Evolutionary conservation across 2,329 filamentous ascomycete species (phyloP).

Genomic region (Penicillium brasilianum): DNA sequence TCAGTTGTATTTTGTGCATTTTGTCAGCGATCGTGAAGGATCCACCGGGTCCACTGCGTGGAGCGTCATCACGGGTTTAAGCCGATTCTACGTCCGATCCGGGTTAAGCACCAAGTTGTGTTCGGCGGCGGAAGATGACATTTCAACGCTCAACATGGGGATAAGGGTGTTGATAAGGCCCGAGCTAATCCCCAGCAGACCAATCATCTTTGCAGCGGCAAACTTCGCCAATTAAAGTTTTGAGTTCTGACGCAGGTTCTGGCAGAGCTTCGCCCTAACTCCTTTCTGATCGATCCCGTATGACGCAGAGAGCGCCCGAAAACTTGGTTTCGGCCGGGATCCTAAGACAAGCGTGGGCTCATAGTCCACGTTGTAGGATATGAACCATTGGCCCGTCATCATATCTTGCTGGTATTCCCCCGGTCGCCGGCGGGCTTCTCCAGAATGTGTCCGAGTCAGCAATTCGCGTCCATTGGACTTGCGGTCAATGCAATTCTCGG

Average conservation of each 20-base stretch:
- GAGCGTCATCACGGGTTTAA: slow-evolving; percentile 22
- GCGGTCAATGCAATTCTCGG: background rate
- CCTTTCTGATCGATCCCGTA: background rate
- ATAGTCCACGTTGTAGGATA: background rate
- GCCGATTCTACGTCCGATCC: slow-evolving; percentile 13
- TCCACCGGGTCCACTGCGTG: slow-evolving; percentile 12
- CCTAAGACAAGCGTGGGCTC: background rate
- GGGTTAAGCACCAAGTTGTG: background rate
- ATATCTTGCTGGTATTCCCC: background rate
- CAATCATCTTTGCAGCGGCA: background rate
- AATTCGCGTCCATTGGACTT: background rate
- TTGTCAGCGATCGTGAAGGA: background rate
- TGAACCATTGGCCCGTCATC: background rate
- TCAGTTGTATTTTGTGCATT: background rate
- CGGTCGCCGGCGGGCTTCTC: background rate
- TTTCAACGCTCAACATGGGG: background rate
- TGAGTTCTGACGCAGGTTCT: background rate
- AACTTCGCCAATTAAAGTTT: background rate
- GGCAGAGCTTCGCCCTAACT: background rate
- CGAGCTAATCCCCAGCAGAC: background rate
- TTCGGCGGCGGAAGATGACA: background rate
- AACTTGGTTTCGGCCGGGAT: background rate
- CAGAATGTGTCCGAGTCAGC: background rate
- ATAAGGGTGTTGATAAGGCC: background rate
- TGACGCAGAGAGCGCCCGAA: background rate